Conservation (phyloP, 768 basidiomycete species). For the Rhodotorula diobovata region DNA sequence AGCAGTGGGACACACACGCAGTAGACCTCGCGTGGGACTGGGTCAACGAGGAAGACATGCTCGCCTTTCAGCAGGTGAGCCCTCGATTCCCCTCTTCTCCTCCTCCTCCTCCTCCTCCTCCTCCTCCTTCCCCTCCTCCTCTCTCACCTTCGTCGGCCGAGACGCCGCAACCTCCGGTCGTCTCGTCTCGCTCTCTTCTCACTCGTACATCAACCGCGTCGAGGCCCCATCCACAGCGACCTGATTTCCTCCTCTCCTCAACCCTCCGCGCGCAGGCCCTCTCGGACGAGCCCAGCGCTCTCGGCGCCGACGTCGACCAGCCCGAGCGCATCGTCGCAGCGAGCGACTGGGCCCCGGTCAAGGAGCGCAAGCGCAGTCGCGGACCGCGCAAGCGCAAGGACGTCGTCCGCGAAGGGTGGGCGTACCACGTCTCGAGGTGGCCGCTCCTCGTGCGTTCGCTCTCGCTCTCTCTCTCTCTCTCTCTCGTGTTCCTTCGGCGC, state of each 20-base stretch:
- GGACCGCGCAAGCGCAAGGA: slow-evolving; percentile 28
- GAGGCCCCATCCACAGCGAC: no score
- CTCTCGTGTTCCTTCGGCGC: no score
- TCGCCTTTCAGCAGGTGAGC: slow-evolving; percentile 14
- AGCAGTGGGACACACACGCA: slow-evolving; percentile 12
- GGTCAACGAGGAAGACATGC: slow-evolving; percentile 31
- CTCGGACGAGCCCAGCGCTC: slow-evolving; percentile 3
- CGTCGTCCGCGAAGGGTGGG: slow-evolving; percentile 44
- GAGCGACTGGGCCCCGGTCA: slow-evolving; percentile 85
- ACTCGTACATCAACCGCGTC: no score
- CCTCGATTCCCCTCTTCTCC: neutral
- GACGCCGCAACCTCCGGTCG: neutral
- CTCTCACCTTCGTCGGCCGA: no score
- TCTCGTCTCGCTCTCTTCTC: neutral
- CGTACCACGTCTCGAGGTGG: slow-evolving; percentile 42
- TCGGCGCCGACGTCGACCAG: neutral
- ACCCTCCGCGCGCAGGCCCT: neutral
- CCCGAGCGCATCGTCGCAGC: slow-evolving; percentile 59
- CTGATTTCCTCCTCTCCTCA: no score
- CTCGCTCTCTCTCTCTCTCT: slow-evolving; percentile 26
- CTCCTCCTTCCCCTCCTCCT: no score
- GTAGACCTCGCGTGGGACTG: slow-evolving; percentile 25
- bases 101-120: no score
- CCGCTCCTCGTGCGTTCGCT: slow-evolving; percentile 30
- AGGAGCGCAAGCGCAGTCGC: slow-evolving; percentile 45